Conservation (phyloP, 495 filamentous ascomycete species). For the Coniosporium apollinis region DNA sequence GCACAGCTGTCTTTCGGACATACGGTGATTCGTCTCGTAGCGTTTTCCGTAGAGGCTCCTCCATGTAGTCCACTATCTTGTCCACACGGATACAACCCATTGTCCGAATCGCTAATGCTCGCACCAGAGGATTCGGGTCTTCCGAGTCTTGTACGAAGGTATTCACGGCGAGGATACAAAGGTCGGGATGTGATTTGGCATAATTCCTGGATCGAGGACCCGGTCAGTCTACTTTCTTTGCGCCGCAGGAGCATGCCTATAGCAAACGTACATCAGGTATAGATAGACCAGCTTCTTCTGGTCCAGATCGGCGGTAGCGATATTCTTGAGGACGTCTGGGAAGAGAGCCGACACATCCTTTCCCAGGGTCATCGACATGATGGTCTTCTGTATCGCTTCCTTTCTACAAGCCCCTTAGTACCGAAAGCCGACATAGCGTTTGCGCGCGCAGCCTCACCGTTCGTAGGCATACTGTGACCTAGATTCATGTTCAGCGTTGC, state of each 20-base stretch:
- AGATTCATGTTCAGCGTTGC: conserved; percentile 10
- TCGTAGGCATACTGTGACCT: conserved; percentile 97
- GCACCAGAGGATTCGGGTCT: conserved; percentile 91
- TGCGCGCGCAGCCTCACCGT: conserved; percentile 32
- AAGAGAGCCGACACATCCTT: conserved; percentile 98
- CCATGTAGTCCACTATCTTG: conserved; percentile 99
- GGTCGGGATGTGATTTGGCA: conserved; percentile 96
- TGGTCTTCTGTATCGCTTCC: conserved; percentile 97
- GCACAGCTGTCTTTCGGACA: conserved; percentile 93
- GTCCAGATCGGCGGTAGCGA: conserved; percentile 84
- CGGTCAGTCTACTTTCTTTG: no score
- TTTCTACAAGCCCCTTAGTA: conserved; percentile 38
- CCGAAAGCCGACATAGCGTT: background rate
- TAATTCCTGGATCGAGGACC: conserved; percentile 75
- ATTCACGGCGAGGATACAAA: conserved; percentile 98
- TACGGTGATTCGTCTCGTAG: conserved; percentile 94
- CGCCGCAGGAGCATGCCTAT: no score
- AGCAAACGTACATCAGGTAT: conserved; percentile 68
- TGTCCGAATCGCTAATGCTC: conserved; percentile 90
- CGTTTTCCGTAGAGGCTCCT: conserved; percentile 92
- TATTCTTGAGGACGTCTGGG: conserved; percentile 97
- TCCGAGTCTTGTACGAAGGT: conserved; percentile 99
- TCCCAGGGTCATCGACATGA: conserved; percentile 98
- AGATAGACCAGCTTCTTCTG: conserved; percentile 99
- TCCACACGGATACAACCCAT: conserved; percentile 99